phyloP scores from a whole-genome alignment of 2,329 filamentous ascomycete species.

The Talaromyces sp. region DNA sequence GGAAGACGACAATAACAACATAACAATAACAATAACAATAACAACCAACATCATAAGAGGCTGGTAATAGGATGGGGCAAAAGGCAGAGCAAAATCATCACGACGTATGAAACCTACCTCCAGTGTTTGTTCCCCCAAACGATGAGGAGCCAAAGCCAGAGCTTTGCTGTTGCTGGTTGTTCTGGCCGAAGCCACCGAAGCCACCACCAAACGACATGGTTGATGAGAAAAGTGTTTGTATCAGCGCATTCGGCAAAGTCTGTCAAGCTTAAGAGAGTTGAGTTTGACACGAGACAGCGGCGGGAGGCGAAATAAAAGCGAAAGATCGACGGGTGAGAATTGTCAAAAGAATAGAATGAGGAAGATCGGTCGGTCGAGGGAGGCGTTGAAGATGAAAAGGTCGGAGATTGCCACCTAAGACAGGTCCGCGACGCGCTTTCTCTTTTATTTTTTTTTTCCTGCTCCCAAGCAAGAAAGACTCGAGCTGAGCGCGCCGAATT shows the following conservation, averaged over 20 bases:
- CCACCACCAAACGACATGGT: slow-evolving; percentile 38
- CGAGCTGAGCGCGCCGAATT: slow-evolving; percentile 3
- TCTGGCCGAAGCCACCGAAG: slow-evolving; percentile 54
- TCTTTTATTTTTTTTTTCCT: not conserved
- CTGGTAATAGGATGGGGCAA: slow-evolving; percentile 7
- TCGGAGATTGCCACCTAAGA: not conserved
- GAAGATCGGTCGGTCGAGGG: not conserved
- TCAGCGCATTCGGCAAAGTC: slow-evolving; percentile 23
- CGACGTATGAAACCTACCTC: slow-evolving; percentile 28
- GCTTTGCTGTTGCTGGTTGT: slow-evolving; percentile 43
- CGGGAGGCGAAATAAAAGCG: not conserved
- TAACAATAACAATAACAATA: not conserved
- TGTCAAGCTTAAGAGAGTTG: not conserved
- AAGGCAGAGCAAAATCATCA: slow-evolving; percentile 8
- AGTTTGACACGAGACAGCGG: not conserved
- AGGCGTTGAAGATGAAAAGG: not conserved
- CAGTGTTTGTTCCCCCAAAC: slow-evolving; percentile 27
- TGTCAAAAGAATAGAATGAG: not conserved
- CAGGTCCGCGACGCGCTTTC: slow-evolving; percentile 9
- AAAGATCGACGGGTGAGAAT: not conserved
- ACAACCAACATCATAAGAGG: not conserved
- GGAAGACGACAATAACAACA: too few species aligned
- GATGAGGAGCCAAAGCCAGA: slow-evolving; percentile 33
- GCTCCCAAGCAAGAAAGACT: not conserved
- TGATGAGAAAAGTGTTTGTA: slow-evolving; percentile 16